phyloP scores from a whole-genome alignment of 768 basidiomycete species.

The Hericium alpestre region DNA sequence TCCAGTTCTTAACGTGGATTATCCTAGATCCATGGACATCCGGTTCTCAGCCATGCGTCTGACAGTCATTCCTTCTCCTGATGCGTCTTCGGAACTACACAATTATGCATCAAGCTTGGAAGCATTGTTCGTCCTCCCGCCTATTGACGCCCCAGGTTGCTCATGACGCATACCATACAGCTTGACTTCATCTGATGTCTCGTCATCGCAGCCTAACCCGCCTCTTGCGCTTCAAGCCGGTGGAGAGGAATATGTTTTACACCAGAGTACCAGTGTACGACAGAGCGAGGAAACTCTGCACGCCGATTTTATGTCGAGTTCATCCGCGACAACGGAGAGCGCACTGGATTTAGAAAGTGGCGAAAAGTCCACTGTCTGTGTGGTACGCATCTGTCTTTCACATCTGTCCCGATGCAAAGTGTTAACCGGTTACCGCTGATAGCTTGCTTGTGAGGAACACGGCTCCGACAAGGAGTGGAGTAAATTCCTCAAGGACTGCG shows the following conservation, averaged over 20 bases:
- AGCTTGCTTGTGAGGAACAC: constrained; percentile 38
- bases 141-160: constrained; percentile 1
- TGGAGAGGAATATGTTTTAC: constrained; percentile 34
- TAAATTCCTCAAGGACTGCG: constrained; percentile 32
- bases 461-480: constrained; percentile 33
- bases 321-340: constrained; percentile 32
- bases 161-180: constrained; percentile 18
- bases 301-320: constrained; percentile 4
- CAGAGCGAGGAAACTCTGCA: constrained; percentile 26
- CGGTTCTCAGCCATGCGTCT: constrained; percentile 34
- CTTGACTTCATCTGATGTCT: constrained; percentile 20
- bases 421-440: neutral
- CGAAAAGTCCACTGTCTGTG: constrained; percentile 39
- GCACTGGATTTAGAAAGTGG: constrained; percentile 43
- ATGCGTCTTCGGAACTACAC: constrained; percentile 32
- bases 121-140: constrained; percentile 30
- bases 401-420: neutral
- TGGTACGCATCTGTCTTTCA: constrained; percentile 30
- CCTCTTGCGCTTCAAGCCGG: constrained; percentile 32
- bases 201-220: constrained; percentile 31
- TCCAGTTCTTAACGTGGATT: no score
- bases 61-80: constrained; percentile 15
- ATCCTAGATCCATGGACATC: constrained; percentile 32
- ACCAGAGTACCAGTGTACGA: constrained; percentile 36
- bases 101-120: constrained; percentile 30